Base-by-base conservation (phyloP, 495 filamentous ascomycete genomes). In the Talaromyces trachyspermus region DNA sequence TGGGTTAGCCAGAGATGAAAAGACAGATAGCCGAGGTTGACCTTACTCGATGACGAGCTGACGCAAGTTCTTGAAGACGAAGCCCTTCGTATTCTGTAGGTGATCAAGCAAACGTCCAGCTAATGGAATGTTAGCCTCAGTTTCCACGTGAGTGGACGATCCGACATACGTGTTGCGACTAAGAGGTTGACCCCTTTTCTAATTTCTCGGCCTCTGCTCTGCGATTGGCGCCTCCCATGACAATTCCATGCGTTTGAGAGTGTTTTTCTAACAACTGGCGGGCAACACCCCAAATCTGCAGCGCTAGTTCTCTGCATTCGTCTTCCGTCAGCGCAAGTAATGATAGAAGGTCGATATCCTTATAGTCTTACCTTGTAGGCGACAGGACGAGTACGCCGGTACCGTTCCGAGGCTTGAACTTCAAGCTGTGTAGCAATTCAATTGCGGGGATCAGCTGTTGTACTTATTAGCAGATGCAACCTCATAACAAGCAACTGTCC, bases 251-350 rank as follows among this genome's bases (percentile, higher is more conserved):
- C 9, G 92, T 98, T 60, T 98, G 92, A 8, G 86, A 90, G 62
- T 89, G 86, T 53, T 83, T 76, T 39, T 77, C 80, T 79, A 96
- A 86, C 12, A 98, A 75, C 60, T 98, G 91, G 50, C 91, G 76
- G 4, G 90, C 92, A 17, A 97, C 90, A 46, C 88, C 89, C 58
- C 95, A 97, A 18, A 97, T 98, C 63, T 98, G 92, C 12, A 98
- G 74, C 0, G 92, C 92, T 37, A 98, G 70, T 56, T 98, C 92
- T 57, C 92, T 81, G 15, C 6, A 2, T 14, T 8, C 22, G 67
- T 70, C 29, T n/a, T n/a, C 20, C 15, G 39, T 42, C 22, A 42
- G 39, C 65, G 69, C 32, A 63, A 69, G 10, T 18, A 0, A 26
- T 19, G 8, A 5, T 19, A 11, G 5, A 14, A 3, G 27, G 11